Evolutionary conservation across 768 basidiomycete genomes (phyloP).

Genomic region (Lactarius sanguifluus): DNA sequence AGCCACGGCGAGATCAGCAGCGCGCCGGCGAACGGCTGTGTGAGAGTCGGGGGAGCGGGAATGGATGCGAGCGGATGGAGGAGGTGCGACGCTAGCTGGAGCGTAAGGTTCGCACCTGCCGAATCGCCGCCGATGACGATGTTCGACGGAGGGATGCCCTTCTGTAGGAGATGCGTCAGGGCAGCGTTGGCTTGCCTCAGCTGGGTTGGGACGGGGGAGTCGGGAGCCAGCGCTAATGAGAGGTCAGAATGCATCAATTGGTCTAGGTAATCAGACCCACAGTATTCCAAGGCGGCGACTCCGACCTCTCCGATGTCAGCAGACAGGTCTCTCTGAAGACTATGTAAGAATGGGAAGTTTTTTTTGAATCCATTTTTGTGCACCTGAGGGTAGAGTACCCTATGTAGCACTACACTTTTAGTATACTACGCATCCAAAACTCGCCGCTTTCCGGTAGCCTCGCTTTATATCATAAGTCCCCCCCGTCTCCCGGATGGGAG

Average conservation of each 20-base stretch:
- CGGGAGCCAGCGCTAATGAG: slow-evolving; percentile 4
- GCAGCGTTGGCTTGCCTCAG: slow-evolving; percentile 26
- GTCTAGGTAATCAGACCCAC: not conserved
- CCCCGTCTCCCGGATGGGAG: too few relatives aligned
- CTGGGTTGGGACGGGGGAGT: slow-evolving; percentile 27
- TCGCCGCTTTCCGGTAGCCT: too few relatives aligned
- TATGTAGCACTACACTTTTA: too few relatives aligned
- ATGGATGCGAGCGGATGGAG: slow-evolving; percentile 27
- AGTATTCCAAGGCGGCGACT: slow-evolving; percentile 12
- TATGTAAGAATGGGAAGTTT: not conserved
- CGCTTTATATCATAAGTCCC: too few relatives aligned
- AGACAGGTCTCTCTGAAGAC: slow-evolving; percentile 1
- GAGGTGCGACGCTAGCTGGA: slow-evolving; percentile 29
- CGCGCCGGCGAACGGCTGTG: slow-evolving; percentile 1
- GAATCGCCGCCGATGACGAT: slow-evolving; percentile 31
- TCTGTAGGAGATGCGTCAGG: slow-evolving; percentile 24
- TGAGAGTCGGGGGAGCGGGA: slow-evolving; percentile 5
- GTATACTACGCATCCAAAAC: rapidly evolving
- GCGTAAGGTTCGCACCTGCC: slow-evolving; percentile 29
- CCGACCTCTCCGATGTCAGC: slow-evolving; percentile 7
- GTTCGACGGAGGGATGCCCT: slow-evolving; percentile 26
- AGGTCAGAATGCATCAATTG: not conserved
- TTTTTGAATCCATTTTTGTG: too few relatives aligned
- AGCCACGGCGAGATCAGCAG: slow-evolving; percentile 13
- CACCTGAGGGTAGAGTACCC: too few relatives aligned